Percentiles rank a stretch among this genome's conserved stretches.
Conservation (phyloP, 257 asterid species). For the Schizonepeta tenuifolia region DNA sequence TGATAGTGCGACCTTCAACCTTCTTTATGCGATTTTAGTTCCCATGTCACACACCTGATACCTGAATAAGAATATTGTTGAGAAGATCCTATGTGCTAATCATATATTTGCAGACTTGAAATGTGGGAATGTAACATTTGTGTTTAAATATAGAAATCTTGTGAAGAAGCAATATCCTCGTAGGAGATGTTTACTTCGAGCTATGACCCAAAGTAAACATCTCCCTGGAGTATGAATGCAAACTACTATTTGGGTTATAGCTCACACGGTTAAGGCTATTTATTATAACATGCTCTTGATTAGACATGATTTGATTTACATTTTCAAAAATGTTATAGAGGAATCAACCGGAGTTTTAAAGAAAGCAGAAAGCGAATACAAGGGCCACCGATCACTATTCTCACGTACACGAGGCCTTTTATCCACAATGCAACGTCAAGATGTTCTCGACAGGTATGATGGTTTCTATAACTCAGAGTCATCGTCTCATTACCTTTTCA, state of each 20-base stretch:
- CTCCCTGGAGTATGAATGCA: neutral
- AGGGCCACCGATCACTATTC: constrained; percentile 84
- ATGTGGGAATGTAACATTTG: neutral
- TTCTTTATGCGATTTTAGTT: neutral
- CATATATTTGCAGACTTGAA: neutral
- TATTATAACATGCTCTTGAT: neutral
- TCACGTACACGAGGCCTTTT: constrained; percentile 84
- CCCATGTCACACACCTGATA: neutral
- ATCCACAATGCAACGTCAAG: constrained; percentile 91
- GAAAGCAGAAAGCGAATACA: constrained; percentile 93
- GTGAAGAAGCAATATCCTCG: neutral
- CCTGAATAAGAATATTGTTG: neutral
- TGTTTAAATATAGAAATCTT: neutral
- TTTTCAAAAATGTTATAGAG: constrained; percentile 56
- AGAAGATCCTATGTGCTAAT: neutral
- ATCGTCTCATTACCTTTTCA: neutral
- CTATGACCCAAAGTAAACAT: neutral
- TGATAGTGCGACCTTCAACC: neutral
- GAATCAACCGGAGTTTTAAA: constrained; percentile 78
- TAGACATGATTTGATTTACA: neutral
- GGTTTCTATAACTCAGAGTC: neutral
- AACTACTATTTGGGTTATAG: neutral
- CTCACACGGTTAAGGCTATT: neutral
- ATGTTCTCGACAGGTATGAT: constrained; percentile 77
- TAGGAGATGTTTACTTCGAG: neutral